Conservation (phyloP, 1,284 basidiomycete genomes). For the Naganishia sp. region DNA sequence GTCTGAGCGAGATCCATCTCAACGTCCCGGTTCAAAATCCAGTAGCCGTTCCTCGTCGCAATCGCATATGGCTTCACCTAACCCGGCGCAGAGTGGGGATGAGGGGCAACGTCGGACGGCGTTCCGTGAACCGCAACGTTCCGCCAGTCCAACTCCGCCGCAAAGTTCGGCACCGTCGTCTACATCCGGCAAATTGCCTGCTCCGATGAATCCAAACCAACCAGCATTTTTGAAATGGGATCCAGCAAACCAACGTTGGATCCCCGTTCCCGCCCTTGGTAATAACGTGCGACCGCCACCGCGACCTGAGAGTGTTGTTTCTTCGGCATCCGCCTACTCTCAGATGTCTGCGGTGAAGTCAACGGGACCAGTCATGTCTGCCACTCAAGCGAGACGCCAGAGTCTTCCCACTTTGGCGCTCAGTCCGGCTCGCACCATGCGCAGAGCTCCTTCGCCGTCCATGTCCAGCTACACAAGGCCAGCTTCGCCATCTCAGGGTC, state of each 20-base stretch:
- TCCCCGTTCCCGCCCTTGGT: conserved; percentile 15
- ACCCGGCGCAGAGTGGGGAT: not conserved
- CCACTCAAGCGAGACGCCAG: conserved; percentile 23
- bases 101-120: not conserved
- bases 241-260: conserved; percentile 32
- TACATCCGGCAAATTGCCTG: not conserved
- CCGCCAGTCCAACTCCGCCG: conserved; percentile 19
- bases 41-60: conserved; percentile 20
- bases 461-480: conserved; percentile 19
- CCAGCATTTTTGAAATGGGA: conserved; percentile 35
- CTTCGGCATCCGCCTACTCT: conserved; percentile 33
- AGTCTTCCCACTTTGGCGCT: conserved; percentile 29
- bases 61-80: not conserved
- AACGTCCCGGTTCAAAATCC: conserved; percentile 5
- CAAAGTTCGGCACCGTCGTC: conserved; percentile 16
- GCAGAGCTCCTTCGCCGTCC: conserved; percentile 11
- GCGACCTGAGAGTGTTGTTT: conserved; percentile 27
- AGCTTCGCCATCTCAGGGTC: conserved; percentile 11
- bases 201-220: conserved; percentile 28
- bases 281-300: conserved; percentile 1
- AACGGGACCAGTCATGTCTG: not conserved
- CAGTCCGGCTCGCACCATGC: conserved; percentile 14
- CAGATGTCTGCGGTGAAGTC: conserved; percentile 26
- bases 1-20: not conserved
- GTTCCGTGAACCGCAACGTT: not conserved